Base-by-base conservation (phyloP, 306 rosid species). In the Luffa acutangula region DNA sequence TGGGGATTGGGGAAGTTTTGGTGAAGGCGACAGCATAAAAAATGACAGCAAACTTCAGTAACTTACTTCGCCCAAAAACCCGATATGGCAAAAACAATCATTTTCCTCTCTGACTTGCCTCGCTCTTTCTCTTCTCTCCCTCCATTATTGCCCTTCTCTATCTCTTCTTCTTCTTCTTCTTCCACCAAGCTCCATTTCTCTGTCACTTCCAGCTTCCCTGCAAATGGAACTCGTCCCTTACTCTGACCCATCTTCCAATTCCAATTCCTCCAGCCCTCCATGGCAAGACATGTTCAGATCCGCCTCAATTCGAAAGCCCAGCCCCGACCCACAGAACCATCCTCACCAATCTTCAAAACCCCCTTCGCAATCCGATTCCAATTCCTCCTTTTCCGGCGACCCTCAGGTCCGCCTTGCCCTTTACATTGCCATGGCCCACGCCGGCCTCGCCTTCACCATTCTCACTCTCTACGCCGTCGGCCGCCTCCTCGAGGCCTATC, bases 271-370 rank as follows among this genome's bases (percentile, higher is more conserved):
- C 5, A 80, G 54, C 36, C 99, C 94, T 7, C 88, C 97, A 4
- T 95, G 99, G 99, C 92, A 93, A 67, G 99, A 95, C 80, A 95
- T 95, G 99, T 93, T 93, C 87, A 91, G 97, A 87, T 90, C 97
- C 49, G 97, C 97, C 1, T 90, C 99, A 9, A 3, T 36, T 39
- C 87, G 90, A 37, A 81, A 84, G 49, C 90, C 96, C 31, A 54
- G 80, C 21, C 18, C 93, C 48, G 13, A 84, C 69, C 83, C 86
- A 1, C 62, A 56, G 42, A 66, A 80, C 75, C 82, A 70, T 79
- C 89, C 0, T 51, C 85, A 0, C 58, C 84, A 7, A 37, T 59
- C 84, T 7, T 41, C 86, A 0, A 57, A 69, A 2, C 48, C 13
- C 33, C 39, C 41, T 34, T 3, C 53, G 34, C 83, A 82, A 85